Base-by-base conservation (phyloP, 805 yeast genomes). In the Candida tammaniensis region DNA sequence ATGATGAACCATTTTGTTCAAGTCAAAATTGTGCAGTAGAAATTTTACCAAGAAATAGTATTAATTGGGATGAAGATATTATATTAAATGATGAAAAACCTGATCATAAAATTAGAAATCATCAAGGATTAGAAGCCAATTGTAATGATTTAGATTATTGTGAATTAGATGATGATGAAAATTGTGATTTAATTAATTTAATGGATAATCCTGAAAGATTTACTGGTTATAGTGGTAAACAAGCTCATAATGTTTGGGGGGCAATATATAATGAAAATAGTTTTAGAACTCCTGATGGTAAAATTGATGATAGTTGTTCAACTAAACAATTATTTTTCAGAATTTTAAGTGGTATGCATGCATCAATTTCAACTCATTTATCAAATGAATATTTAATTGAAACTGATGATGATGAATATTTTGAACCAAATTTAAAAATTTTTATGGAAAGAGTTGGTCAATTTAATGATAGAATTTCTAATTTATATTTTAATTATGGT, bases 161-260 rank as follows among this genome's bases (percentile, higher is more conserved):
- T 52, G 85, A 80, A 52, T 61, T 80, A 24, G 86, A 79, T 48
- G 71, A 74, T 29, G 76, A 73, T 46, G 77, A 78, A 48, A 74
- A 79, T 40, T 80, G 88, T 35, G 96, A 87, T 1, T 82, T 82
- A 49, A 95, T 93, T 18, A 87, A 89, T 51, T 71, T 93, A 37
- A 69, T 82, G 14, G 86, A 84, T 35, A 94, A 94, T 53, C 96
- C 96, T 1, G 99, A 93, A 59, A 71, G 98, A 51, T 93, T 86
- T 64, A 94, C 98, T 0, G 98, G 98, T 0, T 93, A 93, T 53
- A 84, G 88, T 20, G 98, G 98, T 19, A 78, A 81, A 32, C 96
- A 93, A 51, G 86, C 96, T 15, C 78, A 82, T 46, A 87, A 83
- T 54, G 86, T 93, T 30, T 93, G 99, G 99, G 70, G 78, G 25